These are phyloP conservation scores for Setaria viridis DNA, from an alignment of 202 grass and related monocot genomes.

Conservation along the genomic window DNA sequence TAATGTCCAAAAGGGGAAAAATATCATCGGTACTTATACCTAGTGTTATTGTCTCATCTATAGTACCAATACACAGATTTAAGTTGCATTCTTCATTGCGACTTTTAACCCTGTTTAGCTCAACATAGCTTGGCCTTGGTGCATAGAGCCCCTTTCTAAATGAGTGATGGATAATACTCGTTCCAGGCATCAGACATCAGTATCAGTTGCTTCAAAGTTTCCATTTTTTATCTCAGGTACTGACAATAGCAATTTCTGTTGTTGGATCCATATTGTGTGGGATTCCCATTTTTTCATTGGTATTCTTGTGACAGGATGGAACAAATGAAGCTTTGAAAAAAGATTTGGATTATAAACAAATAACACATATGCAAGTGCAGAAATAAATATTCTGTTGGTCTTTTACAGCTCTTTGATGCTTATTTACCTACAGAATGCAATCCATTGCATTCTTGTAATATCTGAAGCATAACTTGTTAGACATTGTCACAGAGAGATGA, in stretches of 20 bases:
- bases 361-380: conserved; percentile 86
- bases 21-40: no score
- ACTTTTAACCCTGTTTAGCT: neutral
- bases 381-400: neutral
- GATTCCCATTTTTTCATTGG: conserved; percentile 34
- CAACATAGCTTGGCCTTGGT: conserved; percentile 24
- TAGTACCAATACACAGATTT: neutral
- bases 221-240: conserved; percentile 96
- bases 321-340: conserved; percentile 92
- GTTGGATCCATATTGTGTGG: conserved; percentile 39
- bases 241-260: conserved; percentile 31
- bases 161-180: conserved; percentile 11
- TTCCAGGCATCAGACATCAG: conserved; percentile 76
- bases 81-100: conserved; percentile 5
- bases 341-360: conserved; percentile 83
- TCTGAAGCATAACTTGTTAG: conserved; percentile 2
- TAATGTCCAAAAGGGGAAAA: neutral
- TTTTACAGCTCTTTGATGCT: conserved; percentile 18
- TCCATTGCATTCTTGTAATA: conserved; percentile 34
- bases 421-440: conserved; percentile 28
- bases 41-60: no score
- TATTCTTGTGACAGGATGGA: conserved; percentile 78
- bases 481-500: neutral
- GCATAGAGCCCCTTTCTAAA: conserved; percentile 24
- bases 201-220: conserved; percentile 76